Evolutionary conservation across 768 basidiomycete genomes (phyloP).

Genomic region (Pleurotus pulmonarius): DNA sequence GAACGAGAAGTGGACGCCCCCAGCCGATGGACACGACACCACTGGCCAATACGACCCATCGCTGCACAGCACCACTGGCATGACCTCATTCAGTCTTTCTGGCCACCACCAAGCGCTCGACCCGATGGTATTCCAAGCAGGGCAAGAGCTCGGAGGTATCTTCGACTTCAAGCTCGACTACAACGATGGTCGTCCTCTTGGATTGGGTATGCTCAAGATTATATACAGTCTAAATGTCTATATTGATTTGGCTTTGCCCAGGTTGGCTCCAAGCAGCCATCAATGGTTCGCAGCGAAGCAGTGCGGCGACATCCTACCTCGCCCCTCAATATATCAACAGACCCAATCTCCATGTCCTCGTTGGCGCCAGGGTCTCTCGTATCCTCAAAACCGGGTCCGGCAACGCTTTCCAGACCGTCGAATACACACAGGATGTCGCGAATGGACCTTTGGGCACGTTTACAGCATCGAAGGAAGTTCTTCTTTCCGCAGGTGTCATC

Average conservation of each 20-base stretch:
- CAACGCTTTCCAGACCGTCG: slow-evolving; percentile 39
- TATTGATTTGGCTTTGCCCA: neutral
- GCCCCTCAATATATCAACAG: slow-evolving; percentile 21
- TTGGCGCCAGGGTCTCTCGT: slow-evolving; percentile 50
- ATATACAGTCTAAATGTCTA: neutral
- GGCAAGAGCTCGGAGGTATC: slow-evolving; percentile 14
- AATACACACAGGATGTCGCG: slow-evolving; percentile 37
- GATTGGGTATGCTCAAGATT: slow-evolving; percentile 19
- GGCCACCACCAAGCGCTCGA: slow-evolving; percentile 17
- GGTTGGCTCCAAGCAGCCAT: slow-evolving; percentile 19
- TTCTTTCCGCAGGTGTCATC: slow-evolving; percentile 47
- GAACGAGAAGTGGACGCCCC: slow-evolving; percentile 23
- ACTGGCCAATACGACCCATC: slow-evolving; percentile 22
- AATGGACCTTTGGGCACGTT: slow-evolving; percentile 31
- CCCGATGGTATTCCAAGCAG: slow-evolving; percentile 18
- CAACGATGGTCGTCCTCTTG: slow-evolving; percentile 25
- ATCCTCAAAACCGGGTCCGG: slow-evolving; percentile 35
- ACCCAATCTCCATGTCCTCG: slow-evolving; percentile 54
- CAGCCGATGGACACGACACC: slow-evolving; percentile 25
- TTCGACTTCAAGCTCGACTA: slow-evolving; percentile 26
- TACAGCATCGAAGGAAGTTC: slow-evolving; percentile 57
- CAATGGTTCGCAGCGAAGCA: slow-evolving; percentile 14
- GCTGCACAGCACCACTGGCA: slow-evolving; percentile 22
- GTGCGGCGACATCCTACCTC: slow-evolving; percentile 21
- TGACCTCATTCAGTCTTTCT: slow-evolving; percentile 19